Evolutionary conservation across 148 eudicot species (phyloP), one percentile per base, ranked within the genome.

Genomic region (Rhododendron mucronatum): DNA sequence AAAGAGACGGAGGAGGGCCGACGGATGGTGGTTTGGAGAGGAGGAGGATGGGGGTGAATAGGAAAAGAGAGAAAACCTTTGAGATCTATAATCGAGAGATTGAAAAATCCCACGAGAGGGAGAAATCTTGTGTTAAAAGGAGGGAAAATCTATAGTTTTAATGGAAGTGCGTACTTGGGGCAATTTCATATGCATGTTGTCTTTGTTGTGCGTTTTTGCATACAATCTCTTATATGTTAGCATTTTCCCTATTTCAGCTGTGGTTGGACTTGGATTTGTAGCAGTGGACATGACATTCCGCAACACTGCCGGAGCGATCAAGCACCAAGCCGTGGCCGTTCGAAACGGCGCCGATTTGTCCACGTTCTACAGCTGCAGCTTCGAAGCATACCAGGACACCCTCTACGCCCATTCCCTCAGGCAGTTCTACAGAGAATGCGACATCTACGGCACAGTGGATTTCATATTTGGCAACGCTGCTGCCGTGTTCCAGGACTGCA

Each of bases 301-400:
- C 0, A 96, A 96, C 94, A 92, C 92, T 0, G 99, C 99, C 0
- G 97, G 97, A 10, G 97, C 99, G 0, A 67, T 84, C 30, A 90
- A 85, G 87, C 91, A 87, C 87, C 98, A 96, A 83, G 99, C 93
- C 0, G 99, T 95, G 15, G 99, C 99, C 3, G 92, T 96, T 0
- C 94, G 98, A 0, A 96, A 93, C 3, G 97, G 93, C 82, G 92
- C 99, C 7, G 99, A 96, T 86, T 91, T 92, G 7, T 94, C 98
- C 0, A 96, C 95, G 12, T 96, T 96, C 89, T 95, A 86, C 76
- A 61, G 92, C 16, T 96, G 99, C 88, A 93, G 98, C 89, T 91
- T 95, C 90, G 99, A 96, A 82, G 97, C 98, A 69, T 92, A 93
- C 90, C 99, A 96, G 86, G 98, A 95, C 93, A 95, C 98, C 0